These are phyloP conservation scores for Plenodomus biglobosus DNA, from an alignment of 2,329 filamentous ascomycete genomes.

Conservation along the genomic window DNA sequence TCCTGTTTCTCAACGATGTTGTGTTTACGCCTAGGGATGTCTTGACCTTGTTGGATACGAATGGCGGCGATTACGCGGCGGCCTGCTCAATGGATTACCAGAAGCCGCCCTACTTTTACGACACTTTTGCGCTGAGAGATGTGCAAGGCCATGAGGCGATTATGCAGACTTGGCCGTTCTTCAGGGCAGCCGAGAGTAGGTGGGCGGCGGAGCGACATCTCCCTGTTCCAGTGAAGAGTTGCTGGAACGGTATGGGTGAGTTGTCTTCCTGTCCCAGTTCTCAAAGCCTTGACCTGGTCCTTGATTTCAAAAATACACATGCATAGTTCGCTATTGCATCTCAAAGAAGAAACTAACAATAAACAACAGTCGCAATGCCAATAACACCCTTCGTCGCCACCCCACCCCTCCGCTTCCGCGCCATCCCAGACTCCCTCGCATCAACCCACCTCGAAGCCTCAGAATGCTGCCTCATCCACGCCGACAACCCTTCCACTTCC, in stretches of 20 bases:
- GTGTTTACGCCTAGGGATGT: constrained; percentile 62
- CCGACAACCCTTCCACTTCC: constrained; percentile 62
- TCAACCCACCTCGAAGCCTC: constrained; percentile 68
- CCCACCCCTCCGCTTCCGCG: constrained; percentile 61
- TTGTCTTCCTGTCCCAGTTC: neutral
- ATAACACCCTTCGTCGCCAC: constrained; percentile 25
- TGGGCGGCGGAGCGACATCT: constrained; percentile 52
- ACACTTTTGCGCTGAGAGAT: constrained; percentile 65
- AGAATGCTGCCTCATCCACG: constrained; percentile 77
- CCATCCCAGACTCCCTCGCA: constrained; percentile 62
- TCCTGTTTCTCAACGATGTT: constrained; percentile 66
- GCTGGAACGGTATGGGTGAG: constrained; percentile 65
- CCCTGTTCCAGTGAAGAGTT: constrained; percentile 63
- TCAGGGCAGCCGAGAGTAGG: constrained; percentile 54
- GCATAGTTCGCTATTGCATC: no score
- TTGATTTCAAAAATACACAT: no score
- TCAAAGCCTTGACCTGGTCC: no score
- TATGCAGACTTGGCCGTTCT: constrained; percentile 63
- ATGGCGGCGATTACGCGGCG: constrained; percentile 61
- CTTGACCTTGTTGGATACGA: constrained; percentile 58
- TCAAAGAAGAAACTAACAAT: neutral
- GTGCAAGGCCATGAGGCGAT: constrained; percentile 53
- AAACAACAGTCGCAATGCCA: constrained; percentile 35
- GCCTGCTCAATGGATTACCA: constrained; percentile 65
- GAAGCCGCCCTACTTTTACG: constrained; percentile 58